Evolutionary conservation across 768 basidiomycete genomes (phyloP).

Genomic region (Tulasnella sp.): DNA sequence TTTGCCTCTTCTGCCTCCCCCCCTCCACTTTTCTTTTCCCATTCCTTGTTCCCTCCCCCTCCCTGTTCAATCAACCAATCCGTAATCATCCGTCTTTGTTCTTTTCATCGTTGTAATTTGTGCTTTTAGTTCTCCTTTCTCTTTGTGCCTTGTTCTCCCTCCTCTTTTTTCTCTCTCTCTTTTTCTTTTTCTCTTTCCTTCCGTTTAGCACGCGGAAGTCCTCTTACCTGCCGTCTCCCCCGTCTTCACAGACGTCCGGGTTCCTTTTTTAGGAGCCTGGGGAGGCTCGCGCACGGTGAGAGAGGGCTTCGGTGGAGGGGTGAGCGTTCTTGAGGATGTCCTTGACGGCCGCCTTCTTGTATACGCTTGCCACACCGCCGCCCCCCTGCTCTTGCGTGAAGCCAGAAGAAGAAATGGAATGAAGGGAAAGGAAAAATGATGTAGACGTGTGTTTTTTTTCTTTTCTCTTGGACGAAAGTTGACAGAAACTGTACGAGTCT

Average conservation of each 20-base stretch:
- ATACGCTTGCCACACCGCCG: background rate
- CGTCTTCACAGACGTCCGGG: background rate
- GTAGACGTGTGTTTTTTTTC: no score
- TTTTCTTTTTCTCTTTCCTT: background rate
- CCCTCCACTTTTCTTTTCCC: background rate
- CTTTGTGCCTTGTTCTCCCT: no score
- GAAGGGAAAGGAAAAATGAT: background rate
- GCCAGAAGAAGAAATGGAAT: background rate
- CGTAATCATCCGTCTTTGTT: background rate
- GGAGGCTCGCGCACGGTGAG: background rate
- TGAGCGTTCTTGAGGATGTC: background rate
- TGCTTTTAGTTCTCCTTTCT: background rate
- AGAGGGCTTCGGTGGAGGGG: slow-evolving; percentile 1
- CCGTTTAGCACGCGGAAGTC: background rate
- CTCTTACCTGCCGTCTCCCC: slow-evolving; percentile 7
- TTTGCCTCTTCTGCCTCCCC: background rate
- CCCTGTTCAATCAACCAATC: background rate
- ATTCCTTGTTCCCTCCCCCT: background rate
- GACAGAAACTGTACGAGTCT: background rate
- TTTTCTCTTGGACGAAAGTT: background rate
- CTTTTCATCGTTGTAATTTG: background rate
- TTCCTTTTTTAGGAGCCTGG: background rate
- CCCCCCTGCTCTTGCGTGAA: background rate
- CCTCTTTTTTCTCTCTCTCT: background rate
- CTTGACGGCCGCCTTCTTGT: background rate